These are phyloP conservation scores for Xylaria sp. DNA, from an alignment of 2,329 filamentous ascomycete species.

Conservation along the genomic window DNA sequence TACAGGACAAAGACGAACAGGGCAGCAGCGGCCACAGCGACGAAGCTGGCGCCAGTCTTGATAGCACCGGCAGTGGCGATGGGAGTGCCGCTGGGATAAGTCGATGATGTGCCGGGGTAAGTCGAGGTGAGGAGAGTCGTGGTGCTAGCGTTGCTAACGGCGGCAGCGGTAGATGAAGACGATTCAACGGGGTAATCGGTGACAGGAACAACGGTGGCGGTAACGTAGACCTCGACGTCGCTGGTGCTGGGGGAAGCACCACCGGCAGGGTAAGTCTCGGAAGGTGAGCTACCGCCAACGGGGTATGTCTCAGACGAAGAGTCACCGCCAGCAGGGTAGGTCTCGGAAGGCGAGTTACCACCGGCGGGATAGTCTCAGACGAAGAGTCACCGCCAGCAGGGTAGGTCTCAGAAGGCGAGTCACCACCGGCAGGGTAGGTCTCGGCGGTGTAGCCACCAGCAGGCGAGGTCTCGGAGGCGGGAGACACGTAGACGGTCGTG, in stretches of 20 bases:
- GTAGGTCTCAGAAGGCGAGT: neutral
- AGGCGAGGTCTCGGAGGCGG: constrained; percentile 14
- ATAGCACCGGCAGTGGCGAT: constrained; percentile 26
- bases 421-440: constrained; percentile 9
- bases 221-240: constrained; percentile 30
- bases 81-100: neutral
- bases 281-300: neutral
- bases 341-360: neutral
- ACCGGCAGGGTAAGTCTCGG: constrained; percentile 18
- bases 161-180: constrained; percentile 27
- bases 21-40: constrained; percentile 24
- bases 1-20: constrained; percentile 28
- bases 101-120: constrained; percentile 6
- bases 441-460: constrained; percentile 17
- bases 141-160: constrained; percentile 22
- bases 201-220: constrained; percentile 34
- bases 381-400: neutral
- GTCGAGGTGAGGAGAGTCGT: constrained; percentile 32
- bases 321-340: constrained; percentile 1
- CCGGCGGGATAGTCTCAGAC: neutral
- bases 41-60: constrained; percentile 27
- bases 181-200: constrained; percentile 26
- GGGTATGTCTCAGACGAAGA: constrained; percentile 5
- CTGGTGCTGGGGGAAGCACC: constrained; percentile 22
- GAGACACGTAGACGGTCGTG: constrained; percentile 27